phyloP scores from a whole-genome alignment of 1,139 yeast genomes.

The Yamadazyma oceani region DNA sequence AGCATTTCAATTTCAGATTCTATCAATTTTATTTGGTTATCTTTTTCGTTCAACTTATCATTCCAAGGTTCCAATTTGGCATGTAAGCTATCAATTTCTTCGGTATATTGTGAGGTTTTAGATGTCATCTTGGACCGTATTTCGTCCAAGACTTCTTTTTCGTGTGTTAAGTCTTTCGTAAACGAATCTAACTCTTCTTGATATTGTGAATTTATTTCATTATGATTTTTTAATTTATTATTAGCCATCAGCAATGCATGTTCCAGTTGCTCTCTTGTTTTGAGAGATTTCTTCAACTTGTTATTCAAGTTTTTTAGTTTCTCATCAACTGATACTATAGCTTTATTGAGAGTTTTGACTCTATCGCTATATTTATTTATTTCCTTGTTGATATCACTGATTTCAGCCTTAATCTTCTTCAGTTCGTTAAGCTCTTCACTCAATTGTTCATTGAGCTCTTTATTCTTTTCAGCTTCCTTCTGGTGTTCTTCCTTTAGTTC shows the following conservation, averaged over 20 bases:
- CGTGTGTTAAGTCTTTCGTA: slow-evolving; percentile 46
- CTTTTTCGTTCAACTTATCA: slow-evolving; percentile 62
- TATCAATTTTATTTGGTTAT: slow-evolving; percentile 64
- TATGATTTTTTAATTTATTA: slow-evolving; percentile 46
- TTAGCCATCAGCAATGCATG: slow-evolving; percentile 42
- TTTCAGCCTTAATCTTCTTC: slow-evolving; percentile 33
- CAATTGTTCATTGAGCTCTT: slow-evolving; percentile 43
- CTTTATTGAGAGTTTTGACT: slow-evolving; percentile 44
- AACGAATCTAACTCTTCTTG: slow-evolving; percentile 46
- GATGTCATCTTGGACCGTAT: slow-evolving; percentile 69
- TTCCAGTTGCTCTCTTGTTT: slow-evolving; percentile 41
- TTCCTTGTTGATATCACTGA: slow-evolving; percentile 31
- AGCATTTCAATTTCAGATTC: slow-evolving; percentile 66
- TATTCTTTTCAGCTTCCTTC: slow-evolving; percentile 48
- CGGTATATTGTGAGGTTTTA: slow-evolving; percentile 67
- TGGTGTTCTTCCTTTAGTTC: slow-evolving; percentile 45
- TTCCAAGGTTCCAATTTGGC: slow-evolving; percentile 82
- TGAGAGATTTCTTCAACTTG: slow-evolving; percentile 63
- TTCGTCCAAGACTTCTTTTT: slow-evolving; percentile 55
- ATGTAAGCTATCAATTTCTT: slow-evolving; percentile 63
- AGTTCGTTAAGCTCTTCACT: slow-evolving; percentile 22
- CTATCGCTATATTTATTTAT: slow-evolving; percentile 36
- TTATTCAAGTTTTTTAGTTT: slow-evolving; percentile 61
- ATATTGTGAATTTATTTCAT: slow-evolving; percentile 42
- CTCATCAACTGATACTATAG: slow-evolving; percentile 72